These are phyloP conservation scores for Fusarium austroafricanum DNA, from an alignment of 2,329 filamentous ascomycete genomes.

Conservation along the genomic window DNA sequence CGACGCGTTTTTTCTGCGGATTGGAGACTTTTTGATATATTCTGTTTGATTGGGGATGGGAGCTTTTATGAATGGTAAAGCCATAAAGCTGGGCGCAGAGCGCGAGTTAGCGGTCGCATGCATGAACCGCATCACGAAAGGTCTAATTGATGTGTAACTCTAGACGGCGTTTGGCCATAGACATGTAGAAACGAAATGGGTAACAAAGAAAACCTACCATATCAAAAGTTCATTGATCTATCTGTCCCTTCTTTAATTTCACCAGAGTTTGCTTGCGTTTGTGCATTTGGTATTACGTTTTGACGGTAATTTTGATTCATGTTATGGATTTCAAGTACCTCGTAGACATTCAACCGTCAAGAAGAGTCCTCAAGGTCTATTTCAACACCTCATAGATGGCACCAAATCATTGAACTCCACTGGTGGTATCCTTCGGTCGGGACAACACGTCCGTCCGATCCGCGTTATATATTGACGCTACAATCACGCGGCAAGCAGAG, in stretches of 20 bases:
- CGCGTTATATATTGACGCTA: conserved; percentile 44
- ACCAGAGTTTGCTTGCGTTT: background rate
- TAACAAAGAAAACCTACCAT: conserved; percentile 33
- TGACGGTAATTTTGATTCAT: conserved; percentile 33
- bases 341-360: conserved; percentile 37
- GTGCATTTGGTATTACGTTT: conserved; percentile 5
- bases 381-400: conserved; percentile 26
- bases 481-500: conserved; percentile 47
- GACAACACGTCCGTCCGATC: conserved; percentile 42
- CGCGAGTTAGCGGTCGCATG: conserved; percentile 51
- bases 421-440: conserved; percentile 43
- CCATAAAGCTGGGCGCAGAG: conserved; percentile 55
- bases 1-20: conserved; percentile 43
- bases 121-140: conserved; percentile 51
- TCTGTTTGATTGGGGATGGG: conserved; percentile 47
- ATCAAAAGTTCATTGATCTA: conserved; percentile 28
- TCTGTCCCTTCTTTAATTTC: background rate
- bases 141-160: conserved; percentile 57
- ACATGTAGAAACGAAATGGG: conserved; percentile 55
- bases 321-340: conserved; percentile 37
- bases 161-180: conserved; percentile 57
- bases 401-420: conserved; percentile 40
- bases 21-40: conserved; percentile 50
- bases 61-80: conserved; percentile 50
- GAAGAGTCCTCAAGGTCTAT: conserved; percentile 39